Conservation (phyloP, 2,329 filamentous ascomycete genomes). For the Ambrosiella xylebori region DNA sequence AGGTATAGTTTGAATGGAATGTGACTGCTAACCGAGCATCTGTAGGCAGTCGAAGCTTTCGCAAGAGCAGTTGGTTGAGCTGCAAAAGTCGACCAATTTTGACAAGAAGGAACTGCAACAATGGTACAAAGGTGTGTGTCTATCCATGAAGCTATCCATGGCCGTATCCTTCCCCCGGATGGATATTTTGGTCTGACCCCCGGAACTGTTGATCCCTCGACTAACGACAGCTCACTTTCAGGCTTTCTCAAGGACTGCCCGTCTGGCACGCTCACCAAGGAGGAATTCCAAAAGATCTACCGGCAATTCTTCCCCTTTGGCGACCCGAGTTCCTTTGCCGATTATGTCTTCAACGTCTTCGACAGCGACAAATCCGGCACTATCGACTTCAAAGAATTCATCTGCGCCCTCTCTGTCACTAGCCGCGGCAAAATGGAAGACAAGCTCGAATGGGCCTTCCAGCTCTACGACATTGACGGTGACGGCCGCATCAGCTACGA, state of each 20-base stretch:
- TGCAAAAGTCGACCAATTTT: conserved; percentile 94
- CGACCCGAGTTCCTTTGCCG: conserved; percentile 90
- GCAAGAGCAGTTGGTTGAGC: conserved; percentile 82
- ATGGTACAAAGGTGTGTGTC: conserved; percentile 87
- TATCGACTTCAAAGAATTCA: conserved; percentile 99
- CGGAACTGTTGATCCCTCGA: neutral
- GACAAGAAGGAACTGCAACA: conserved; percentile 99
- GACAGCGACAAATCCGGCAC: conserved; percentile 93
- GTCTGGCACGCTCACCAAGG: conserved; percentile 88
- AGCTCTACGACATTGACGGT: conserved; percentile 96
- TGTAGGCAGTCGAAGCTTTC: conserved; percentile 93
- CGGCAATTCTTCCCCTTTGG: conserved; percentile 98
- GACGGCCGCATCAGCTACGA: conserved; percentile 98
- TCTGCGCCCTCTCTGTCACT: conserved; percentile 91
- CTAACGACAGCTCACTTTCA: conserved; percentile 22
- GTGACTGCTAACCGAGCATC: neutral
- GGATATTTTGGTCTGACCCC: too few relatives aligned
- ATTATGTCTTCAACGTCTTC: conserved; percentile 99
- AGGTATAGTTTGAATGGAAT: neutral
- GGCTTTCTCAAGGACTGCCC: conserved; percentile 98
- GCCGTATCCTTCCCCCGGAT: too few relatives aligned
- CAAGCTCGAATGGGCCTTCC: conserved; percentile 98
- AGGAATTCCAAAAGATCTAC: conserved; percentile 99
- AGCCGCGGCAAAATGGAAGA: conserved; percentile 98
- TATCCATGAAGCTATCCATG: neutral